Evolutionary conservation across 495 filamentous ascomycete species (phyloP), one percentile per base, ranked within the genome.

Genomic region (Hypomontagnella submonticulosa): DNA sequence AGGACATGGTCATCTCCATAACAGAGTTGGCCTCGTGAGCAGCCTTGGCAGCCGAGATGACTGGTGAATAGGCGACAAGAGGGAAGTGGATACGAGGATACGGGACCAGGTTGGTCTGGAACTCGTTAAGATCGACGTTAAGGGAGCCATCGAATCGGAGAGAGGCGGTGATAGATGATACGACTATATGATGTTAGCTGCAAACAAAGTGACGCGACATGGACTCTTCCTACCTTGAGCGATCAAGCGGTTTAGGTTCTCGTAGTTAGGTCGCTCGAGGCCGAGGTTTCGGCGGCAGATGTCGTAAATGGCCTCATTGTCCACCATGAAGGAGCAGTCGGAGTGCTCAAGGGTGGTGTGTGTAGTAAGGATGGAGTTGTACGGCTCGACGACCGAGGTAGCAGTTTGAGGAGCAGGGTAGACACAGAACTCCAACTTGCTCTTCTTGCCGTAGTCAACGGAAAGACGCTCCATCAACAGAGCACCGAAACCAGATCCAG

Each of bases 71-170:
- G 74, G 92, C 92, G 71, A 97, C 93, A 63, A 99, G 88, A 63
- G 95, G 95, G 87, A 97, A 99, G 83, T 99, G 95, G 76, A 99
- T 98, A 84, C 95, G 94, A 64, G 95, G 95, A 81, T 97, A 99
- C 50, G 95, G 95, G 41, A 99, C 95, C 75, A 99, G 80, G 83
- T 99, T 99, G 79, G 95, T 99, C 88, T 99, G 95, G 88, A 99
- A 99, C 83, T 99, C 95, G 82, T 97, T 97, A 41, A 99, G 85
- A 81, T 99, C 95, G 81, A 99, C 95, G 82, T 99, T 99, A 68
- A 99, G 92, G 62, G 94, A 96, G 67, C 95, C 95, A 75, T 99
- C 95, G 81, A 99, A 99, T 72, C 95, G 93, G 67, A 99, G 90
- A 61, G 95, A 98, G 60, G 95, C 93, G 61, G 95, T 99, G 80